phyloP scores from a whole-genome alignment of 2,329 filamentous ascomycete genomes.

The Sordariomycetes sp. region DNA sequence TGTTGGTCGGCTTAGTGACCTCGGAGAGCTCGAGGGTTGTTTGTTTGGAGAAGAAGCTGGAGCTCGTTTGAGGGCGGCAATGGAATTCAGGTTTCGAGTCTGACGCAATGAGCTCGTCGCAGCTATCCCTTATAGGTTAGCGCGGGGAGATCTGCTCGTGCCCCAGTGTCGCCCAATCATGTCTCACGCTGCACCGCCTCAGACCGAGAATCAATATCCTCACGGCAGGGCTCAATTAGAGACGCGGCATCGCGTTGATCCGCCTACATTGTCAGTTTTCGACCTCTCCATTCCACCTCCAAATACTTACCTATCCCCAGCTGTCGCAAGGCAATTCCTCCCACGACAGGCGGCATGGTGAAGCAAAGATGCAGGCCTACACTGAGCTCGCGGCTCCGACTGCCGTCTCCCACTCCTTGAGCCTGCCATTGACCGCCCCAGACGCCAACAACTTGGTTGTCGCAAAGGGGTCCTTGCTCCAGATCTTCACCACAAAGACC shows the following conservation, averaged over 20 bases:
- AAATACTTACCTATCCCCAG: background rate
- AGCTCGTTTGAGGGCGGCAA: background rate
- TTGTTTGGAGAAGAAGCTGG: background rate
- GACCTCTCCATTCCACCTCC: conserved; percentile 1
- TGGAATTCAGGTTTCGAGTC: background rate
- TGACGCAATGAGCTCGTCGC: conserved; percentile 2
- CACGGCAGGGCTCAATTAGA: background rate
- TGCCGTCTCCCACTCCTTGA: conserved; percentile 82
- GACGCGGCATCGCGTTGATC: conserved; percentile 8
- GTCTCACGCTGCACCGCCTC: too few relatives aligned
- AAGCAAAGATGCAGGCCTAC: conserved; percentile 78
- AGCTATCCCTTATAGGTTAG: background rate
- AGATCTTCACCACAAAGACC: conserved; percentile 72
- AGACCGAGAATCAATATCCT: too few relatives aligned
- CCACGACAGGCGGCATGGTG: background rate
- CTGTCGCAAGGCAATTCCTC: background rate
- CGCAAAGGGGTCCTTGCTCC: conserved; percentile 85
- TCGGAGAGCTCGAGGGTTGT: too few relatives aligned
- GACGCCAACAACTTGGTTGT: conserved; percentile 78
- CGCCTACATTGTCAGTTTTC: conserved; percentile 3
- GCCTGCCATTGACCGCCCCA: conserved; percentile 66
- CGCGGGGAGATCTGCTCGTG: background rate
- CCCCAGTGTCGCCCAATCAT: background rate
- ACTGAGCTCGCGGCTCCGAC: conserved; percentile 91
- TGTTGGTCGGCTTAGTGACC: too few relatives aligned